Base-by-base conservation (phyloP, 1,139 yeast genomes). In the Scheffersomyces lignicola region DNA sequence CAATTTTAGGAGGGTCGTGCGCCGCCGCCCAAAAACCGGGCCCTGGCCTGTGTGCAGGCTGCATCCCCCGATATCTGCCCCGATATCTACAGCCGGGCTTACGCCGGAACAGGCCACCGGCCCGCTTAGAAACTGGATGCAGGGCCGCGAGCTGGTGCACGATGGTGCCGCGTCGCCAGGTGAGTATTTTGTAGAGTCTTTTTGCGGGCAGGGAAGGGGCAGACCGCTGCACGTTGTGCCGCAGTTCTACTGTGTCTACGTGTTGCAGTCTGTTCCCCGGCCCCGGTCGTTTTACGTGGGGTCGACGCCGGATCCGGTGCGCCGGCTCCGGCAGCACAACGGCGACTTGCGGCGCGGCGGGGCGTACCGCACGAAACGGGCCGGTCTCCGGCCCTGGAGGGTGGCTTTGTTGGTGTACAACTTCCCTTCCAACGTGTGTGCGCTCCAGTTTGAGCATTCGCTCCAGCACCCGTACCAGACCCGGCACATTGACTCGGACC, bases 311-410 rank as follows among this genome's bases (percentile, higher is more conserved):
- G 73, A 83, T 49, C 92, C 94, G 0, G 51, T 62, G 1, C 49
- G 90, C 39, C 54, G 95, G 32, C 60, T 86, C 5, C 58, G 87
- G 25, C 95, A 86, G 46, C 95, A 86, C 52, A 86, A 86, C 60
- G 95, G 95, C 2, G 76, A 71, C 4, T 52, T 82, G 13, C 62
- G 60, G 15, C 47, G 48, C 7, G 86, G 86, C 1, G 90, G 90
- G 1, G 95, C 95, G 0, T 78, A 62, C 48, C 60, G 77, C 29
- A 86, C 95, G 1, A 77, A 69, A 41, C 58, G 65, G 29, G 53
- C 55, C 16, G 80, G 78, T 0, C 69, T 64, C 27, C 56, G 90
- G 32, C 95, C 95, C 0, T 86, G 95, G 95, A 73, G 72, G 38
- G 78, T 83, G 81, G 57, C 73, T 1, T 45, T 76, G 31, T 51